Conservation (phyloP, 345 rosid genomes). For the Triadica sebifera region DNA sequence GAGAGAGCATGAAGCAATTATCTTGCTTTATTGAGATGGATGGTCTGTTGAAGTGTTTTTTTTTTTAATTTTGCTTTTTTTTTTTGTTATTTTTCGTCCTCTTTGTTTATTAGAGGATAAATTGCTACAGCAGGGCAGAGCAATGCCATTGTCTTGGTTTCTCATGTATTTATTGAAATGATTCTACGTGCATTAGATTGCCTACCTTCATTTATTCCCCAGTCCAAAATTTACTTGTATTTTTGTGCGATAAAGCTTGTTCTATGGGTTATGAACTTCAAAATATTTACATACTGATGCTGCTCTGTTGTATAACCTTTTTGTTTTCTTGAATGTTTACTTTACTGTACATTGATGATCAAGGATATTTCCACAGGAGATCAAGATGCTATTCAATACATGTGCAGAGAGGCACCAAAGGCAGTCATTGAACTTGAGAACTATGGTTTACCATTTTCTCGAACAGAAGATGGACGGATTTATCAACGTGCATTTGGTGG, state of each 20-base stretch:
- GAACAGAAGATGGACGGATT: constrained; percentile 94
- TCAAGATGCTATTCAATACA: constrained; percentile 96
- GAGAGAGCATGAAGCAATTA: neutral
- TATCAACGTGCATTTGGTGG: constrained; percentile 99
- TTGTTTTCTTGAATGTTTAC: neutral
- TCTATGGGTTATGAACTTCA: neutral
- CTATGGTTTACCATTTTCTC: constrained; percentile 91
- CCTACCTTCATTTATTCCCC: neutral
- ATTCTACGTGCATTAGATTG: neutral
- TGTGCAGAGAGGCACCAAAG: constrained; percentile 99
- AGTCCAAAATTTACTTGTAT: neutral
- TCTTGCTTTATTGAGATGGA: neutral
- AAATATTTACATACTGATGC: neutral
- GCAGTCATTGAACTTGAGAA: constrained; percentile 98
- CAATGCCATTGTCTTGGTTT: neutral
- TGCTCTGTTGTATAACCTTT: neutral
- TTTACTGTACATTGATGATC: constrained; percentile 10
- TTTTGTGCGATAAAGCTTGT: neutral
- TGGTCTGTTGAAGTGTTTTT: neutral
- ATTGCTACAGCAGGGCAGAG: neutral
- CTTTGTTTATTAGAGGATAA: neutral
- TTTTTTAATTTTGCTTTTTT: neutral
- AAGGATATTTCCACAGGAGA: constrained; percentile 55
- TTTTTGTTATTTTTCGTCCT: neutral
- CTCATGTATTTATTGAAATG: neutral